Percentiles rank a stretch among this genome's conserved stretches.
phyloP scores from a whole-genome alignment of 768 basidiomycete genomes.

The Bullera alba region DNA sequence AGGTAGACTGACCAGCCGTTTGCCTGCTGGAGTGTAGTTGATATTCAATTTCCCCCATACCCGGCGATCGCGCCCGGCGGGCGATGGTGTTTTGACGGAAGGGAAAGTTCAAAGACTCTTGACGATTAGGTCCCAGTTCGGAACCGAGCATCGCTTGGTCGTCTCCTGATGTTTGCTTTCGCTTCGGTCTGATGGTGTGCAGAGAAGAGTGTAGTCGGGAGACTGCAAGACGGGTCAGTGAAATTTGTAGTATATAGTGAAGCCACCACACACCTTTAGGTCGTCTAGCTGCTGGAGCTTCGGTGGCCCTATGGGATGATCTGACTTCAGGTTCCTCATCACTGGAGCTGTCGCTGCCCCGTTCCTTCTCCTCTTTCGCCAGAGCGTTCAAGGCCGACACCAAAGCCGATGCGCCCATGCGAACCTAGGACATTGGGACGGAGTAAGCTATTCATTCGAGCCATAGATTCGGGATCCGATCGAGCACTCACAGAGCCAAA shows the following conservation, averaged over 20 bases:
- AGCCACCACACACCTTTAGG: not conserved
- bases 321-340: too few relatives aligned
- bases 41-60: conserved; percentile 22
- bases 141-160: not conserved
- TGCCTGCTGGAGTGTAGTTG: conserved; percentile 17
- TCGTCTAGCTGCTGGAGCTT: not conserved
- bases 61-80: conserved; percentile 29
- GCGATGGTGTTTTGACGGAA: conserved; percentile 39
- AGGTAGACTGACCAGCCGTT: too few relatives aligned
- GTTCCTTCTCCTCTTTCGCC: conserved; percentile 29
- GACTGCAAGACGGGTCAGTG: not conserved
- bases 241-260: not conserved
- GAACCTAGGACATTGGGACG: conserved; percentile 16
- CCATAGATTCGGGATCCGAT: not conserved
- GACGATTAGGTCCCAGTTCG: not conserved
- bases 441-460: not conserved
- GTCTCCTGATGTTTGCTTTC: not conserved
- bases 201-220: conserved; percentile 30
- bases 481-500: conserved; percentile 32
- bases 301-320: conserved; percentile 9
- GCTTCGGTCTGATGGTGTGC: conserved; percentile 36
- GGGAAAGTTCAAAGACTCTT: conserved; percentile 26
- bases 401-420: conserved; percentile 40
- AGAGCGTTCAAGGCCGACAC: conserved; percentile 37
- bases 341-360: conserved; percentile 2